These are phyloP conservation scores for Mycena rebaudengoi DNA, from an alignment of 768 basidiomycete species.

Conservation along the genomic window DNA sequence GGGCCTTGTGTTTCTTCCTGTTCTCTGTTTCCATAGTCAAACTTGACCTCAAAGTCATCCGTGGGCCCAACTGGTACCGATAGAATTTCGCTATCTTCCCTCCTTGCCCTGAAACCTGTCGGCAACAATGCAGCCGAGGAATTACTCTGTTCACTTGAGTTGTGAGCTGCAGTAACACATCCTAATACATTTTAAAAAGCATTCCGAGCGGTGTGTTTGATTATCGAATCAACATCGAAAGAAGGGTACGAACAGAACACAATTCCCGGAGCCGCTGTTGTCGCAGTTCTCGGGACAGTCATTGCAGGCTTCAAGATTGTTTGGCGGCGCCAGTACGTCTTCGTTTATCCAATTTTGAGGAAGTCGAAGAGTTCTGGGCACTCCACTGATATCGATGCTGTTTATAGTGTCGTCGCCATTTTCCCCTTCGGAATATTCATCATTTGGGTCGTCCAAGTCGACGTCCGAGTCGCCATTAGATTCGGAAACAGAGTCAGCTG, in stretches of 20 bases:
- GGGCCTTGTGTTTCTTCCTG: too few species aligned
- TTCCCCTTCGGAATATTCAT: neutral
- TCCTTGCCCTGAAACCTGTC: neutral
- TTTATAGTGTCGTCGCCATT: neutral
- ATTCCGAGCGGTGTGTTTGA: neutral
- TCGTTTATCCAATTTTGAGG: neutral
- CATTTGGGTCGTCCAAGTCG: neutral
- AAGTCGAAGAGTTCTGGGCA: neutral
- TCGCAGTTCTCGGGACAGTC: neutral
- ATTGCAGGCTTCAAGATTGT: neutral
- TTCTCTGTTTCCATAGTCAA: conserved; percentile 1
- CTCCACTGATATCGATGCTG: neutral
- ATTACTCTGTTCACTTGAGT: neutral
- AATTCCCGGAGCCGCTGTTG: neutral
- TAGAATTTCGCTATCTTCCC: neutral
- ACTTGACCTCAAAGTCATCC: neutral
- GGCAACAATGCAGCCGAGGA: neutral
- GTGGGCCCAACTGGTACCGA: neutral
- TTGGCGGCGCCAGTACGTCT: neutral
- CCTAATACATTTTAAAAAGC: neutral
- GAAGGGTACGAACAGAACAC: neutral
- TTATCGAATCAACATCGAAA: neutral
- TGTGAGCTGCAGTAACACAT: neutral
- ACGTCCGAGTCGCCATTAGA: too few species aligned
- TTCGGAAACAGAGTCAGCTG: too few species aligned